Conservation (phyloP, 768 basidiomycete genomes). For the Lactarius akahatsu region DNA sequence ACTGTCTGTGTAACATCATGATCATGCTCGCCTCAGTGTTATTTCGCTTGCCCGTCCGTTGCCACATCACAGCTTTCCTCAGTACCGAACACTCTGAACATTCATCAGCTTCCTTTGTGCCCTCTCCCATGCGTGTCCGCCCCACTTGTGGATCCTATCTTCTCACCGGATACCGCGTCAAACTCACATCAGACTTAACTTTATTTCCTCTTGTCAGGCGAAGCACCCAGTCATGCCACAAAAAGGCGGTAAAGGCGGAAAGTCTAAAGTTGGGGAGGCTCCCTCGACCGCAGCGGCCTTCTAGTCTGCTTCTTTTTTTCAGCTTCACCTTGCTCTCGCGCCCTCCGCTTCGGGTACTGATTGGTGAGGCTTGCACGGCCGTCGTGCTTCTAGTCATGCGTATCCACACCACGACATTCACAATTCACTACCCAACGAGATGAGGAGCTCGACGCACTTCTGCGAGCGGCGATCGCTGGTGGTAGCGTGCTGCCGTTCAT, state of each 20-base stretch:
- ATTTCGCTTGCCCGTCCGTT: too few relatives aligned
- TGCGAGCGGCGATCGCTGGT: conserved; percentile 90
- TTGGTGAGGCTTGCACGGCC: not conserved
- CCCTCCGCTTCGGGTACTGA: not conserved
- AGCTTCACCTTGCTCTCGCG: too few relatives aligned
- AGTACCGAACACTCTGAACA: conserved; percentile 13
- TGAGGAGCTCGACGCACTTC: conserved; percentile 33
- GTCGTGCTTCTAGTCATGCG: conserved; percentile 58
- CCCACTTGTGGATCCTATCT: not conserved
- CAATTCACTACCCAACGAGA: not conserved
- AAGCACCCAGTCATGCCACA: not conserved
- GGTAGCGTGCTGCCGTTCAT: conserved; percentile 90
- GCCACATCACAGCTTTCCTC: too few relatives aligned
- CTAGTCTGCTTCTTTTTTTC: not conserved
- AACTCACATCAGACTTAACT: not conserved
- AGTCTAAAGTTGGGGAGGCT: too few relatives aligned
- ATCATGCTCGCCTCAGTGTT: too few relatives aligned
- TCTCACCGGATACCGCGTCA: not conserved
- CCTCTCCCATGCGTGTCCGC: not conserved
- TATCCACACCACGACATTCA: not conserved
- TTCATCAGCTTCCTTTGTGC: conserved; percentile 11
- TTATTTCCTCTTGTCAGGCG: not conserved
- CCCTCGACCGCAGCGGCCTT: too few relatives aligned
- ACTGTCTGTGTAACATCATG: too few relatives aligned
- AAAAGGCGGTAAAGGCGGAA: conserved; percentile 8